phyloP scores from a whole-genome alignment of 2,329 filamentous ascomycete species.

The Trichoderma aggressivum region DNA sequence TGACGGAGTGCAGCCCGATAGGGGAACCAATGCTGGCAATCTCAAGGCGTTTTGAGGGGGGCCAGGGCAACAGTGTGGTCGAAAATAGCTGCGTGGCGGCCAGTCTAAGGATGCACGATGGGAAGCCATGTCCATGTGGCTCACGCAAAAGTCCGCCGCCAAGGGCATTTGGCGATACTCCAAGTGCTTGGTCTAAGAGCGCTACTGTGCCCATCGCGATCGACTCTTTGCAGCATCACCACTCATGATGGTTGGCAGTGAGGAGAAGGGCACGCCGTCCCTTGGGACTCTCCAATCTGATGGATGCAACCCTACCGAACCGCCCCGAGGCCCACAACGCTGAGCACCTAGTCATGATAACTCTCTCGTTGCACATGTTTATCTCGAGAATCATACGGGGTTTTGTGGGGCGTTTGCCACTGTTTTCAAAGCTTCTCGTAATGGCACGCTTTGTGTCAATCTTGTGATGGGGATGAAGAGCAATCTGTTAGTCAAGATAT shows the following conservation, averaged over 20 bases:
- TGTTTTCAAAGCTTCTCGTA: background rate
- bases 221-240: background rate
- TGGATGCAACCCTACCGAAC: background rate
- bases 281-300: background rate
- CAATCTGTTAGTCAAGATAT: constrained; percentile 18
- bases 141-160: constrained; percentile 6
- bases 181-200: background rate
- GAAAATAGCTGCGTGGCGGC: background rate
- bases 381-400: constrained; percentile 9
- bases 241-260: background rate
- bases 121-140: constrained; percentile 9
- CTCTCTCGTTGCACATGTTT: constrained; percentile 1
- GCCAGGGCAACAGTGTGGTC: background rate
- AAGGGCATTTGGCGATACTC: background rate
- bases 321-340: background rate
- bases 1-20: constrained; percentile 2
- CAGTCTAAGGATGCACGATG: constrained; percentile 4
- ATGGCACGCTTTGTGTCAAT: background rate
- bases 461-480: constrained; percentile 1
- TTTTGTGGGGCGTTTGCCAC: constrained; percentile 5
- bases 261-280: background rate
- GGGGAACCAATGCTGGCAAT: background rate
- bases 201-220: constrained; percentile 2
- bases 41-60: background rate
- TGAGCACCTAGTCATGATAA: background rate